Evolutionary conservation across 768 basidiomycete species (phyloP).

Genomic region (Phanerochaete carnosa): DNA sequence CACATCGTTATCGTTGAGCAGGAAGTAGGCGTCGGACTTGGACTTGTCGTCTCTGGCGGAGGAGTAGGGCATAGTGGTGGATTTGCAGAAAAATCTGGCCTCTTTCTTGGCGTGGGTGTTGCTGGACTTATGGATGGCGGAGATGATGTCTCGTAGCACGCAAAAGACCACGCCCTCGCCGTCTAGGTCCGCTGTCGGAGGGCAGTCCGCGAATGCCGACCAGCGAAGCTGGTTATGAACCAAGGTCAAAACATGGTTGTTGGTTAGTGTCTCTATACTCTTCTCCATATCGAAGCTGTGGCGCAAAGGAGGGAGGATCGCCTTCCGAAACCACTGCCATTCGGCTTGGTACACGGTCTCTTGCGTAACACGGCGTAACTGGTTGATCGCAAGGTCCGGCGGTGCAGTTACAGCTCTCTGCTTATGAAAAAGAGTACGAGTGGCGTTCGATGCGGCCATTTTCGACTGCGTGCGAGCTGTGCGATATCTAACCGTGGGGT

Average conservation of each 20-base stretch:
- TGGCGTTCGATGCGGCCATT: too few relatives aligned
- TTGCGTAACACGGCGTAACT: not conserved
- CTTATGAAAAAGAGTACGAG: not conserved
- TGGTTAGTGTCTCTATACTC: not conserved
- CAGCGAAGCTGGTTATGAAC: not conserved
- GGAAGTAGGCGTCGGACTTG: not conserved
- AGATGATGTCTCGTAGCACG: not conserved
- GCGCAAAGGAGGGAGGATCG: not conserved
- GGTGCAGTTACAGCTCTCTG: not conserved
- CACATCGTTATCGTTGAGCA: not conserved
- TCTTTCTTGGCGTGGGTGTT: not conserved
- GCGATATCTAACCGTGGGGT: too few relatives aligned
- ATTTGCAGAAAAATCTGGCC: not conserved
- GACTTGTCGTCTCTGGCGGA: not conserved
- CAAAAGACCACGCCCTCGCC: not conserved
- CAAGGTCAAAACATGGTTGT: not conserved
- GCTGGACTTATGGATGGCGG: not conserved
- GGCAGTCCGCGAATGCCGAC: not conserved
- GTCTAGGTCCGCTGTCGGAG: not conserved
- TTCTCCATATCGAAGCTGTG: not conserved
- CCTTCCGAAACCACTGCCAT: not conserved
- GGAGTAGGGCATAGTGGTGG: not conserved
- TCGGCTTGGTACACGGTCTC: not conserved
- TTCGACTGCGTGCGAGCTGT: too few relatives aligned
- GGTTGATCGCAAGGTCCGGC: not conserved